phyloP scores from a whole-genome alignment of 352 stramenopile species.

The Globisporangium takayamanum region DNA sequence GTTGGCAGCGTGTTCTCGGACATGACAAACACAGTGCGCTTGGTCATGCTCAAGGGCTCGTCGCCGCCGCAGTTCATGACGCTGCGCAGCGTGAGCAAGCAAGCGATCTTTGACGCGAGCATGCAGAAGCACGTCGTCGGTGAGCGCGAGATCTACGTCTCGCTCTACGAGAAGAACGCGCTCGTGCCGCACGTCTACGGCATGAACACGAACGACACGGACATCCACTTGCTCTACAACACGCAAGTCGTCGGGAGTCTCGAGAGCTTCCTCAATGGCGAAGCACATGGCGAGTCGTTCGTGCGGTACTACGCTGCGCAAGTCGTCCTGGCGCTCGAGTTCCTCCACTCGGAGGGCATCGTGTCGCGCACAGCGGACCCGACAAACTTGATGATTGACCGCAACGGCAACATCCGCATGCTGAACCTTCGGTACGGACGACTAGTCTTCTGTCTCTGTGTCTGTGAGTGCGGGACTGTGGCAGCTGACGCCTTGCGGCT shows the following conservation, averaged over 20 bases:
- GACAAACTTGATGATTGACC: constrained; percentile 75
- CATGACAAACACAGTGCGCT: constrained; percentile 60
- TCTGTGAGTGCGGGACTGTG: background rate
- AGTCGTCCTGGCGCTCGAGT: constrained; percentile 75
- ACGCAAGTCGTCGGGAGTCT: constrained; percentile 78
- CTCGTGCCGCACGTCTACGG: constrained; percentile 61
- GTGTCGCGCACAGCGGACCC: constrained; percentile 75
- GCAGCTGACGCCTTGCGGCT: background rate
- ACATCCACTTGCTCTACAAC: constrained; percentile 81
- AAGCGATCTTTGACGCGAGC: constrained; percentile 67
- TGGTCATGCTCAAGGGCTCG: constrained; percentile 58
- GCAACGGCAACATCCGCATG: constrained; percentile 77
- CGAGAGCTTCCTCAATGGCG: constrained; percentile 65
- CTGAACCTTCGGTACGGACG: constrained; percentile 61
- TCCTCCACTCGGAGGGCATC: constrained; percentile 77
- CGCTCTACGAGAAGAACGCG: constrained; percentile 71
- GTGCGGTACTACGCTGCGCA: constrained; percentile 84
- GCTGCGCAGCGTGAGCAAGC: constrained; percentile 72
- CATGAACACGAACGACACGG: constrained; percentile 71
- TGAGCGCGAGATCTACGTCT: constrained; percentile 80
- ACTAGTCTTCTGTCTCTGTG: background rate
- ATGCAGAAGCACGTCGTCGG: constrained; percentile 80
- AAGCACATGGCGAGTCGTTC: constrained; percentile 68
- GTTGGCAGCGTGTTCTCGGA: constrained; percentile 73
- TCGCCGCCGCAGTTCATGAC: constrained; percentile 59